Base-by-base conservation (phyloP, 208 protist species). In the Trypanosomatidae sp. region DNA sequence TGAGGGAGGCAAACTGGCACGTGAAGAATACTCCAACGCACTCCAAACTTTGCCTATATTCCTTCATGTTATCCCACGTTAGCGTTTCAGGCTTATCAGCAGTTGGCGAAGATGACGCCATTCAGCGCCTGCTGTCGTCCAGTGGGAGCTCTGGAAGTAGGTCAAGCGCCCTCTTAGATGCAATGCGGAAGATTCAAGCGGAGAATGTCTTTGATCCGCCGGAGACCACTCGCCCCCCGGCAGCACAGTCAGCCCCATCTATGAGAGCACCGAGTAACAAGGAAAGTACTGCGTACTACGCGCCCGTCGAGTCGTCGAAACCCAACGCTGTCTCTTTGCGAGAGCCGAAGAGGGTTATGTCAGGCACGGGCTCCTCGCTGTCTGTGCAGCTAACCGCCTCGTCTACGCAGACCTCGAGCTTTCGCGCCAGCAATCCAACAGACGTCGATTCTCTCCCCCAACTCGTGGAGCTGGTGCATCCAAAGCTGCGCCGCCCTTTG, bases 401-500 rank as follows among this genome's bases (percentile, higher is more conserved):
- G 0, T 33, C 33, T 52, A 25, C 7, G 8, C 65, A 74, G 28
- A 56, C 72, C 10, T 81, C 76, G 12, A 74, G 73, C 44, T 92
- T 92, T 75, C 75, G 72, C 9, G 86, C 86, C 5, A 85, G 88
- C 60, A 82, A 86, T 66, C 76, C 78, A 3, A 70, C 66, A 25
- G 76, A 87, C 46, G 55, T 82, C 0, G 86, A 90, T 3, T 69
- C 56, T 12, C 73, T 94, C 15, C 83, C 86, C 22, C 71, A 76
- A 19, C 65, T 93, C 22, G 62, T 62, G 19, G 84, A 93, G 15
- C 77, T 95, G 55, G 73, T 93, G 41, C 92, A 96, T 78, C 75
- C 69, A 2, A 94, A 94, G 64, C 77, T 96, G 25, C 68, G 82
- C 47, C 86, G 92, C 8, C 82, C 89, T 33, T 69, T 94, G 30